A percentile compares a stretch with the other conserved stretches of the same genome.
These are phyloP conservation scores for Tieghemiomyces parasiticus DNA, from an alignment of 192 early-diverging fungal genomes.

Conservation along the genomic window DNA sequence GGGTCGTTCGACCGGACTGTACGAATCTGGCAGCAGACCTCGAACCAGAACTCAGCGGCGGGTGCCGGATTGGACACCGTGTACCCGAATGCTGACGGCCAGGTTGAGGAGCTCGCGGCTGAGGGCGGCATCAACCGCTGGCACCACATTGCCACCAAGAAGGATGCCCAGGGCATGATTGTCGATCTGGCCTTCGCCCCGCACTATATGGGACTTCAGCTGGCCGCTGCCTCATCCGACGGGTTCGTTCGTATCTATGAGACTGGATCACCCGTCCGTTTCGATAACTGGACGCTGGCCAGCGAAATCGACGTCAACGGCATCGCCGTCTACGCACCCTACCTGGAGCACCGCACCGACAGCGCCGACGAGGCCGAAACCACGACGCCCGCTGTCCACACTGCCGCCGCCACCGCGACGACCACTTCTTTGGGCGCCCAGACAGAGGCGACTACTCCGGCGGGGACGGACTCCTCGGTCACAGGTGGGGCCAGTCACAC, in stretches of 20 bases:
- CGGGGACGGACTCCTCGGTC: not conserved
- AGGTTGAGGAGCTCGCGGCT: not conserved
- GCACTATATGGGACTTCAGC: slow-evolving; percentile 3
- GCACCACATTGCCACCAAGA: not conserved
- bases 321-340: not conserved
- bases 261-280: slow-evolving; percentile 29
- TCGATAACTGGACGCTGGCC: slow-evolving; percentile 27
- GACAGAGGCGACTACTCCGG: not conserved
- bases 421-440: not conserved
- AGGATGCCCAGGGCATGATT: slow-evolving; percentile 11
- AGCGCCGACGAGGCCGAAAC: too few relatives aligned
- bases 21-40: slow-evolving; percentile 76
- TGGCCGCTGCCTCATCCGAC: slow-evolving; percentile 23
- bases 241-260: slow-evolving; percentile 38
- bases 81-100: not conserved
- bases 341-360: not conserved
- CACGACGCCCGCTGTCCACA: not conserved
- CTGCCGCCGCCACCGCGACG: not conserved
- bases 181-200: slow-evolving; percentile 11
- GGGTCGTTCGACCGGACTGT: slow-evolving; percentile 87
- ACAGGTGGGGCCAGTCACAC: not conserved
- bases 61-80: not conserved
- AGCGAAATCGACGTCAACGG: slow-evolving; percentile 12
- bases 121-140: slow-evolving; percentile 1
- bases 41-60: not conserved